Evolutionary conservation across 305 asterid genomes (phyloP).

Genomic region (Fraxinus latifolia): DNA sequence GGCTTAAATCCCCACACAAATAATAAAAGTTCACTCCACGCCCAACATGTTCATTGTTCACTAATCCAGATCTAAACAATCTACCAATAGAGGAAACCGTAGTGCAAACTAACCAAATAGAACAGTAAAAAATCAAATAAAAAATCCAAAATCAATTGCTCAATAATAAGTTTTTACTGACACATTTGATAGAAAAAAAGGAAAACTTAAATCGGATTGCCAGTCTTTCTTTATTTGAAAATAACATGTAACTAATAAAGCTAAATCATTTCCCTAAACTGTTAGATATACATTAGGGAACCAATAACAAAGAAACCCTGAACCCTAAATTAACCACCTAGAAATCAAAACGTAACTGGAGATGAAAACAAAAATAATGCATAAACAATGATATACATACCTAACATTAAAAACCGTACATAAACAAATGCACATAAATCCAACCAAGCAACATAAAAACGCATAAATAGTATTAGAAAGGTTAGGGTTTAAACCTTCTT

Average conservation of each 20-base stretch:
- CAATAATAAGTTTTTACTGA: not conserved
- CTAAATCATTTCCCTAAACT: not conserved
- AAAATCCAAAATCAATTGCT: not conserved
- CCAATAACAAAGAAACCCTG: not conserved
- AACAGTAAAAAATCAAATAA: not conserved
- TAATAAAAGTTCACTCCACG: not conserved
- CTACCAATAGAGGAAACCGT: not conserved
- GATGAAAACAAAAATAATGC: not conserved
- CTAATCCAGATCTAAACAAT: not conserved
- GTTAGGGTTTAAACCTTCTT: conserved; percentile 37
- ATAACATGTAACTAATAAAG: not conserved
- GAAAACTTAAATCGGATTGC: not conserved
- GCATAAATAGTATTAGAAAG: not conserved
- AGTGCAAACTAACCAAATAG: not conserved
- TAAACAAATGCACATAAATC: not conserved
- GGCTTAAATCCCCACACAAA: not conserved
- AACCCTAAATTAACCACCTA: not conserved
- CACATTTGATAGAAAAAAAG: not conserved
- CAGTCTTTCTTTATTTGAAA: not conserved
- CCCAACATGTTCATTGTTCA: not conserved
- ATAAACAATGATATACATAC: not conserved
- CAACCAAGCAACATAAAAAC: not conserved
- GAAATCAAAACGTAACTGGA: not conserved
- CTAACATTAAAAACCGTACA: not conserved
- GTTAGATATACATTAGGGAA: not conserved